Base-by-base conservation (phyloP, 2,329 filamentous ascomycete genomes). In the Delphinella strobiligena region DNA sequence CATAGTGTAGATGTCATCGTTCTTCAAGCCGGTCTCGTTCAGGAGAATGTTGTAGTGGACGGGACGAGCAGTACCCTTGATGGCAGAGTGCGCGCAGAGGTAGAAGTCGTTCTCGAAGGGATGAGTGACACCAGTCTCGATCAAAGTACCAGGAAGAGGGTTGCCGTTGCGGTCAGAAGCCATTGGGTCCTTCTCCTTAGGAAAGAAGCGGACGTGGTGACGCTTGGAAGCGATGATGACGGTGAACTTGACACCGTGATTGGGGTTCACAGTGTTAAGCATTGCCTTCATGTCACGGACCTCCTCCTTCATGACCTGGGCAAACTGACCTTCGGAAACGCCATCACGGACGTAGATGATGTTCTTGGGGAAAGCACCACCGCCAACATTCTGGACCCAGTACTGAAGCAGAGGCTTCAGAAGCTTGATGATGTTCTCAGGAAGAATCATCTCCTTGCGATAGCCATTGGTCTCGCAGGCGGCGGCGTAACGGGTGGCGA, bases 271-370 rank as follows among this genome's bases (percentile, higher is more conserved):
- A 14, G 37, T 38, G 40, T 48, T 51, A 27, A 60, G 38, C 49
- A 69, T 36, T 0, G 66, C 57, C 60, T 80, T 82, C 61, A 96
- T 79, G 47, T 80, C 72, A 0, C 59, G 55, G 0, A 96, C 72
- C 54, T 98, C 91, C n/a, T 78, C 66, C 2, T 84, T 68, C 8
- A 98, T 63, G 0, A 98, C 81, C 18, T 86, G 75, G 1, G 72
- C 62, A 51, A 91, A 95, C 54, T 96, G 82, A 0, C 84, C 84
- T 51, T 94, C 86, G 0, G 80, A 80, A 1, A 96, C 86, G 49
- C 91, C 91, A 51, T 98, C 91, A 14, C 91, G 84, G 61, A 96
- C 82, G 61, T 93, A 96, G 50, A 93, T 83, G 41, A 98, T 70
- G 29, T 88, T 78, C n/a, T 71, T 50, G 0, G 89, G 88, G 12